Evolutionary conservation across 768 basidiomycete genomes (phyloP).

Genomic region (Amanita molliuscula): DNA sequence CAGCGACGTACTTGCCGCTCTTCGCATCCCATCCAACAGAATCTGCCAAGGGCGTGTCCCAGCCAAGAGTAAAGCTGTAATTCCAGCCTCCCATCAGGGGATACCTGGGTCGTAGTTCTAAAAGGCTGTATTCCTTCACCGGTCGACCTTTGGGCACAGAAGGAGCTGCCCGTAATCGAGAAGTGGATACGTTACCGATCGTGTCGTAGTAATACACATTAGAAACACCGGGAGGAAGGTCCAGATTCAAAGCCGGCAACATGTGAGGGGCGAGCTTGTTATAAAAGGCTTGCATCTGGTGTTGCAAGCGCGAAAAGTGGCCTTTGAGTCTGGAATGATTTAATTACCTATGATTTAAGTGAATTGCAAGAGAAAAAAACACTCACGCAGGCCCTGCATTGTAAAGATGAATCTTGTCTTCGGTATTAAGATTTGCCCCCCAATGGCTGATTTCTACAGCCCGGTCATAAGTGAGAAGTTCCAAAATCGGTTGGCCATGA

Average conservation of each 20-base stretch:
- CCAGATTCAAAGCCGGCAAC: constrained; percentile 61
- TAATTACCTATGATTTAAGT: constrained; percentile 4
- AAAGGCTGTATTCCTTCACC: constrained; percentile 45
- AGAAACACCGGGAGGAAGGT: constrained; percentile 75
- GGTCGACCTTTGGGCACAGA: constrained; percentile 49
- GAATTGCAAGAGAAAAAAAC: neutral
- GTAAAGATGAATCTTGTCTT: constrained; percentile 77
- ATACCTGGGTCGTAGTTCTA: constrained; percentile 85
- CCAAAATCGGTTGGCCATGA: constrained; percentile 73
- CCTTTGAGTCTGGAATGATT: constrained; percentile 66
- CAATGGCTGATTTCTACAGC: constrained; percentile 91
- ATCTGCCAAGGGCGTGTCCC: constrained; percentile 79
- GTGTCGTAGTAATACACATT: constrained; percentile 85
- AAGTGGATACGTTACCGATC: constrained; percentile 96
- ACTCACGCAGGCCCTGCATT: constrained; percentile 89
- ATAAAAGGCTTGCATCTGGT: constrained; percentile 70
- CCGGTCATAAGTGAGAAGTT: constrained; percentile 64
- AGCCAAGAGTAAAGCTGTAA: constrained; percentile 90
- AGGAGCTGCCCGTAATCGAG: constrained; percentile 63
- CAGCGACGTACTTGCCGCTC: constrained; percentile 59
- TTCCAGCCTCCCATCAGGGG: constrained; percentile 97
- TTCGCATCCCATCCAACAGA: constrained; percentile 54
- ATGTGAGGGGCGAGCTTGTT: constrained; percentile 59
- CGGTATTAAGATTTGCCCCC: constrained; percentile 90
- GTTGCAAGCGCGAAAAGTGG: constrained; percentile 86